These are phyloP conservation scores for Nepenthes alata DNA, from an alignment of 179 eudicot species.

Conservation along the genomic window DNA sequence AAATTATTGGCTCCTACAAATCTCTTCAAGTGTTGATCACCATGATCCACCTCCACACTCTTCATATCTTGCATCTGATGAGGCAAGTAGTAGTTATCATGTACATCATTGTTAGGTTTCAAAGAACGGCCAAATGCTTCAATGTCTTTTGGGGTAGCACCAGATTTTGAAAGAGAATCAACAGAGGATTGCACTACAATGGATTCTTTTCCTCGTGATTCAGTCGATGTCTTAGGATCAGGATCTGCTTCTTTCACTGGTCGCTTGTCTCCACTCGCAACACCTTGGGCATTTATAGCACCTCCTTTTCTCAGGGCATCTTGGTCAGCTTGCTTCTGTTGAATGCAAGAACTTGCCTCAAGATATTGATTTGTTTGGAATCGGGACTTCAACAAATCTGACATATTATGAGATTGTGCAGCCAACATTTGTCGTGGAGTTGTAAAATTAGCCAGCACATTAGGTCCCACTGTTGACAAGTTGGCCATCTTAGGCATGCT, in stretches of 20 bases:
- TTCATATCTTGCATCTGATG: constrained; percentile 53
- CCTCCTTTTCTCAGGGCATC: constrained; percentile 17
- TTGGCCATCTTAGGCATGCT: constrained; percentile 34
- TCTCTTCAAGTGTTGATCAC: constrained; percentile 45
- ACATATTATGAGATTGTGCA: constrained; percentile 23
- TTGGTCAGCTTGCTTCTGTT: constrained; percentile 23
- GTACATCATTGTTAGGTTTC: constrained; percentile 33
- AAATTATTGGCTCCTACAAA: constrained; percentile 37
- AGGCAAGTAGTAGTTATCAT: constrained; percentile 39
- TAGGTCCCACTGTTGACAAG: constrained; percentile 23
- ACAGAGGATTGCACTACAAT: constrained; percentile 10
- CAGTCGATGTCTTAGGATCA: constrained; percentile 18
- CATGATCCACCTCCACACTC: constrained; percentile 37
- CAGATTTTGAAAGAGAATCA: constrained; percentile 34
- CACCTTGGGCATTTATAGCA: constrained; percentile 20
- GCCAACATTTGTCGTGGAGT: constrained; percentile 32
- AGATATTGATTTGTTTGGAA: constrained; percentile 30
- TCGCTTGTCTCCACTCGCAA: constrained; percentile 19
- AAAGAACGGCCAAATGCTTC: constrained; percentile 66
- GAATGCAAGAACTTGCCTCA: constrained; percentile 25
- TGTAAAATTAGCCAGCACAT: constrained; percentile 24
- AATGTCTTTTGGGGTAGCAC: constrained; percentile 45
- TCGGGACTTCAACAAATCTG: constrained; percentile 19
- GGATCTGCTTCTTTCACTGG: constrained; percentile 14
- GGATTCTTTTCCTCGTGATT: constrained; percentile 25